Base-by-base conservation (phyloP, 139 green algal genomes). In the Ostreobium quekettii region DNA sequence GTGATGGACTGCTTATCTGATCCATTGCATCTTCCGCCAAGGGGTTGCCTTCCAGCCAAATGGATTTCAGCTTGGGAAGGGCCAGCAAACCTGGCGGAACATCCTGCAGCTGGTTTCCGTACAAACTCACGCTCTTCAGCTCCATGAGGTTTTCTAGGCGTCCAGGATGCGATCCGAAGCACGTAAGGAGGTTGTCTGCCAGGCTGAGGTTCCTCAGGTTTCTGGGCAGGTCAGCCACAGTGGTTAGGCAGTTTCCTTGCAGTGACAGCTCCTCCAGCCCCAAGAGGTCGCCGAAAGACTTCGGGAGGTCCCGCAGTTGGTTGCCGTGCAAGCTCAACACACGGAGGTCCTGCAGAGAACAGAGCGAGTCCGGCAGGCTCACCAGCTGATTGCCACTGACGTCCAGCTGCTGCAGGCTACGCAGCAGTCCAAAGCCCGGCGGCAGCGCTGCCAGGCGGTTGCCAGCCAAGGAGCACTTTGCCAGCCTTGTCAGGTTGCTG, bases 21-120 rank as follows among this genome's bases (percentile, higher is more conserved):
- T 60, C 48, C 19, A 86, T 42, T 4, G 60, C 48, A 4, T 53
- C 32, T 0, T 57, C 30, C 0, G 46, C 31, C 29, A 95, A 61
- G 1, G 87, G 85, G 71, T 93, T 95, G 53, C 79, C 84, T 66
- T 95, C 89, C 39, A 88, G 39, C 88, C 88, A 95, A 7, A 87
- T 26, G 37, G 65, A 48, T 1, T 67, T 59, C 38, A 85, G 60
- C 8, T 67, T 32, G 8, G 76, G 66, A 24, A 78, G 64, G 58
- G 60, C 35, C 11, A 68, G 61, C 75, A 77, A 47, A 24, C 46
- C 37, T 0, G 74, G 48, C 1, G 84, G 81, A 26, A 93, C 36
- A 4, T 49, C 0, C 3, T 6, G 63, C 26, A 95, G 71, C 19
- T 61, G 7, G 70, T 95, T 95, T 47, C 88, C 86, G 47, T 87